Percentiles rank a stretch among this genome's conserved stretches.
These are phyloP conservation scores for Plantago major DNA, from an alignment of 257 asterid species.

Conservation along the genomic window DNA sequence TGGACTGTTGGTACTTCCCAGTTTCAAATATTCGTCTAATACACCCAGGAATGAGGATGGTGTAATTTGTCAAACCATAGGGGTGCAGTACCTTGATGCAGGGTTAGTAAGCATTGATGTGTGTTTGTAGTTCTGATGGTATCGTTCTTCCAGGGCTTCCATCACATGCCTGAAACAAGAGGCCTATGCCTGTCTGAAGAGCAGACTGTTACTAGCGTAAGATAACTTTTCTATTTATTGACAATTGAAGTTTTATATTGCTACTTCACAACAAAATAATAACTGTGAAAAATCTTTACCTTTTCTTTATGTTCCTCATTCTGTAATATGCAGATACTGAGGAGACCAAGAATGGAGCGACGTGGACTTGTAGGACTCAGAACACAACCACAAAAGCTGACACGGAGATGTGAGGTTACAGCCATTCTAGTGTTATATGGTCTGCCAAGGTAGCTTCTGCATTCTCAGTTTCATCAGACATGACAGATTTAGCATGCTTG, in stretches of 20 bases:
- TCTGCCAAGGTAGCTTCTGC: conserved; percentile 82
- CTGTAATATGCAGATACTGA: conserved; percentile 46
- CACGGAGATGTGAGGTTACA: conserved; percentile 84
- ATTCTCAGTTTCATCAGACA: neutral
- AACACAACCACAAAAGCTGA: conserved; percentile 81
- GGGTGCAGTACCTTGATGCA: too few species aligned
- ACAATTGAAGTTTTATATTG: neutral
- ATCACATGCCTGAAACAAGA: conserved; percentile 98
- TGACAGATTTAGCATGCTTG: neutral
- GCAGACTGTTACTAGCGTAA: conserved; percentile 91
- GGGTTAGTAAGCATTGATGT: too few species aligned
- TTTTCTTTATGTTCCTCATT: neutral
- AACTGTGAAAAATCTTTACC: neutral
- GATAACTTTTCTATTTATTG: conserved; percentile 20
- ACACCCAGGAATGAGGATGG: too few species aligned
- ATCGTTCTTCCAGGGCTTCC: conserved; percentile 59
- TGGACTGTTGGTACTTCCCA: too few species aligned
- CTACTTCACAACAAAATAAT: neutral
- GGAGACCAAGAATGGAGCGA: conserved; percentile 79
- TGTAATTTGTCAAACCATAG: too few species aligned
- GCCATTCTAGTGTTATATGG: conserved; percentile 93
- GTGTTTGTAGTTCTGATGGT: neutral
- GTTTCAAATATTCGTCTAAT: too few species aligned
- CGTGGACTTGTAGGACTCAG: conserved; percentile 71
- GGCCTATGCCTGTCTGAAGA: conserved; percentile 97